Percentiles rank a stretch among this genome's conserved stretches.
These are phyloP conservation scores for Dendrocalamus sinicus DNA, from an alignment of 176 grass and related monocot species.

Conservation along the genomic window DNA sequence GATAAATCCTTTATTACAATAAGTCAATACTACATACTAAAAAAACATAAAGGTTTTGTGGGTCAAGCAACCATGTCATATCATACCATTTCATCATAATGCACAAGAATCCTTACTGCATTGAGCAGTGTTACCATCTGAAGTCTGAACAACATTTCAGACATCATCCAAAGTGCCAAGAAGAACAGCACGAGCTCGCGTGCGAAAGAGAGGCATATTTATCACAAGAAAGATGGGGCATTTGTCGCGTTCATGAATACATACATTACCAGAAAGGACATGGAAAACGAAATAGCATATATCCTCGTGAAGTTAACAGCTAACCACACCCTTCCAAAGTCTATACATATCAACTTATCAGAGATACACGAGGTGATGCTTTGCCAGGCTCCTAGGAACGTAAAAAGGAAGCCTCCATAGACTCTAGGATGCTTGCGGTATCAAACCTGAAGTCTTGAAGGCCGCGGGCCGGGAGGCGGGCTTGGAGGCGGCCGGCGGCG, in stretches of 20 bases:
- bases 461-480: too few relatives aligned
- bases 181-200: neutral
- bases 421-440: slow-evolving; percentile 65
- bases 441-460: slow-evolving; percentile 68
- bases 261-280: neutral
- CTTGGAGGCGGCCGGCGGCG: too few relatives aligned
- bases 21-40: neutral
- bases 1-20: neutral
- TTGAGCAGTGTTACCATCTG: neutral
- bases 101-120: neutral
- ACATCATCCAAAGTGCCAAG: neutral
- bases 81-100: neutral
- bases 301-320: neutral
- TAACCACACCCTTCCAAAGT: neutral
- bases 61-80: slow-evolving; percentile 26
- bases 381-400: slow-evolving; percentile 44
- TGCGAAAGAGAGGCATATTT: neutral
- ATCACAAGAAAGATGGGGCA: neutral
- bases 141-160: neutral
- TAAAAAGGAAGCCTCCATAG: slow-evolving; percentile 72
- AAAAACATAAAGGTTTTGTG: neutral
- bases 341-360: slow-evolving; percentile 37
- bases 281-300: neutral
- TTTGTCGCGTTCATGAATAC: neutral
- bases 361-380: slow-evolving; percentile 25